Base-by-base conservation (phyloP, 495 filamentous ascomycete genomes). In the Xylaria nigripes region DNA sequence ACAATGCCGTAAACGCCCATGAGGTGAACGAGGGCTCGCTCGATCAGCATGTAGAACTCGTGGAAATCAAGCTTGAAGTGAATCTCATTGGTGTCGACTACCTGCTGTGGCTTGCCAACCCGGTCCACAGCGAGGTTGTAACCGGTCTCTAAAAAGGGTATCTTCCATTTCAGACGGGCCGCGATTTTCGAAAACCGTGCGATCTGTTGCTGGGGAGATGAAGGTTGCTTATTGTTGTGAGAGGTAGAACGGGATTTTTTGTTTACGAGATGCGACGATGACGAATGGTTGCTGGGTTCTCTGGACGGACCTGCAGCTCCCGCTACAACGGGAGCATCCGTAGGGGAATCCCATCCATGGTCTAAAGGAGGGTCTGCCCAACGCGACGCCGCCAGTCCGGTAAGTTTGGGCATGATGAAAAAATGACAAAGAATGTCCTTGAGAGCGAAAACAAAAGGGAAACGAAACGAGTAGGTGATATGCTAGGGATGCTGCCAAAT, bases 51-150 rank as follows among this genome's bases (percentile, higher is more conserved):
- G 72, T 85, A 86, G 69, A 79, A 86, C 55, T 86, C 83, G 68
- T 83, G 79, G 56, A 85, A 86, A 57, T 86, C 83, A 6, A 86
- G 68, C 61, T 86, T 85, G 70, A 86, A 86, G 75, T 85, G 85
- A 25, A 80, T 74, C 58, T 83, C 78, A 0, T 44, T 41, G 7
- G 72, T 70, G 21, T 80, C 70, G 9, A 62, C 48, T 49, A 68
- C 46, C 12, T 66, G 59, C 18, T 51, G 60, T 3, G 45, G 25
- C 34, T 62, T 61, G 46, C 57, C 64, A 8, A 43, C 38, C 23
- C 59, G 66, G 18, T 67, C 55, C 2, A 73, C 73, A 2, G 79
- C 79, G 1, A 70, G 60, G 16, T 61, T 61, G 64, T 83, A 85
- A 25, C 70, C 80, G 32, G 70, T 62, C 6, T 72, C 76, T 40